Evolutionary conservation across 2,329 filamentous ascomycete species (phyloP), one percentile per base, ranked within the genome.

Genomic region (Colletotrichum sp.): DNA sequence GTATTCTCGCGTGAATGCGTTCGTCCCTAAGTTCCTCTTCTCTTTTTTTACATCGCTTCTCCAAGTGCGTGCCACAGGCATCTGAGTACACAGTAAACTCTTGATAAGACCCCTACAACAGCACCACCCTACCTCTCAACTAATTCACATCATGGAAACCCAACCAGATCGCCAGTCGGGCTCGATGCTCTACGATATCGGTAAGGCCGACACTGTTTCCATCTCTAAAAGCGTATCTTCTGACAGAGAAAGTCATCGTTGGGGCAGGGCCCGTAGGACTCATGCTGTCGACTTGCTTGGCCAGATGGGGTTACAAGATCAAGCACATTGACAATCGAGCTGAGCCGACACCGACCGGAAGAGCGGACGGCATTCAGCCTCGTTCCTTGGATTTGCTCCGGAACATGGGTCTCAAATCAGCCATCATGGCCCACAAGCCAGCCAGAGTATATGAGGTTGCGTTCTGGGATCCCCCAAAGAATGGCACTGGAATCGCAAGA

Each of bases 321-420:
- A 98, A 96, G 88, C 95, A 98, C 85, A 95, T 98, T 81, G 96
- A 98, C 86, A 98, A 97, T 85, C 91, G 96, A 74, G 89, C 95
- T 3, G 94, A 96, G 81, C 96, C 96, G 18, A 98, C 96, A 14
- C 82, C 92, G 4, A 98, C 95, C 24, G 96, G 96, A 69, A 94
- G 96, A 78, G 96, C 96, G 71, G 96, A 98, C 85, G 96, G 95
- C 77, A 97, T 98, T 73, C 96, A 98, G 86, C 96, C 96, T 48
- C 93, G 96, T 52, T 97, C 96, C 0, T 89, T 97, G 28, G 96
- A 98, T 80, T 90, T 98, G 18, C 88, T 98, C 63, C 92, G 94
- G 68, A 98, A 98, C 82, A 95, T 98, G 93, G 95, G 95, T 2
- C 87, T 98, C 73, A 98, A 98, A 86, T 91, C 94, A 59, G 92